Evolutionary conservation across 148 eudicot species (phyloP).

Genomic region (Spergularia marina): DNA sequence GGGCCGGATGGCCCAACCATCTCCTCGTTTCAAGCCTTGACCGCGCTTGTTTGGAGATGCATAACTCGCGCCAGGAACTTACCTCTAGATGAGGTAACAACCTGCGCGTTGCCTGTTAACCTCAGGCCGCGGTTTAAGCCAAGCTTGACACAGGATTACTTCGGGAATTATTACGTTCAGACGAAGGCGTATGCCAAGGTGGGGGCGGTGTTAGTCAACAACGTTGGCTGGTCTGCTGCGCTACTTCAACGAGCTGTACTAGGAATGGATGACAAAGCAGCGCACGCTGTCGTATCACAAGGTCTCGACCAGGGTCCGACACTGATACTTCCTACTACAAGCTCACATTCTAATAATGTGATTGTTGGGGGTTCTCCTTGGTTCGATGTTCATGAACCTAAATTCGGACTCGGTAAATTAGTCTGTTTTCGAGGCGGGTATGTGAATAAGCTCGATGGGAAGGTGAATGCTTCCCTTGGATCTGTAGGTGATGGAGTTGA

Average conservation of each 20-base stretch:
- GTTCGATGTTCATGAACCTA: slow-evolving; percentile 10
- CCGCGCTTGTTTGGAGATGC: slow-evolving; percentile 27
- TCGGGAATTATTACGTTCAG: slow-evolving; percentile 10
- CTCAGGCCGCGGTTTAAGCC: slow-evolving; percentile 24
- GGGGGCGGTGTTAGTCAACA: neutral
- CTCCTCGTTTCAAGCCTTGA: slow-evolving; percentile 24
- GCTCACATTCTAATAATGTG: neutral
- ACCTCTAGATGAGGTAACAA: slow-evolving; percentile 8
- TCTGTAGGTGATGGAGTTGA: slow-evolving; percentile 22
- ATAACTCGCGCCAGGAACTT: slow-evolving; percentile 19
- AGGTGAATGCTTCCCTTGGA: slow-evolving; percentile 13
- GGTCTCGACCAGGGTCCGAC: neutral
- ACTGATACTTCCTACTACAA: neutral
- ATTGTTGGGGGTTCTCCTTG: slow-evolving; percentile 20
- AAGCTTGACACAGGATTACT: slow-evolving; percentile 14
- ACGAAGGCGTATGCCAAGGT: neutral
- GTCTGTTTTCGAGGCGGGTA: slow-evolving; percentile 14
- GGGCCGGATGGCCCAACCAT: neutral
- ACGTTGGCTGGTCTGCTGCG: slow-evolving; percentile 18
- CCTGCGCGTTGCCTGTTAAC: slow-evolving; percentile 12
- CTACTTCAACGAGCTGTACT: slow-evolving; percentile 14
- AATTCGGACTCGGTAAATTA: slow-evolving; percentile 26
- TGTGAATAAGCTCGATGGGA: slow-evolving; percentile 16
- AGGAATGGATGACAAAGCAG: neutral
- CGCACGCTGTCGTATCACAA: neutral